Conservation (phyloP, 2,329 filamentous ascomycete species). For the Diaporthe batatas region DNA sequence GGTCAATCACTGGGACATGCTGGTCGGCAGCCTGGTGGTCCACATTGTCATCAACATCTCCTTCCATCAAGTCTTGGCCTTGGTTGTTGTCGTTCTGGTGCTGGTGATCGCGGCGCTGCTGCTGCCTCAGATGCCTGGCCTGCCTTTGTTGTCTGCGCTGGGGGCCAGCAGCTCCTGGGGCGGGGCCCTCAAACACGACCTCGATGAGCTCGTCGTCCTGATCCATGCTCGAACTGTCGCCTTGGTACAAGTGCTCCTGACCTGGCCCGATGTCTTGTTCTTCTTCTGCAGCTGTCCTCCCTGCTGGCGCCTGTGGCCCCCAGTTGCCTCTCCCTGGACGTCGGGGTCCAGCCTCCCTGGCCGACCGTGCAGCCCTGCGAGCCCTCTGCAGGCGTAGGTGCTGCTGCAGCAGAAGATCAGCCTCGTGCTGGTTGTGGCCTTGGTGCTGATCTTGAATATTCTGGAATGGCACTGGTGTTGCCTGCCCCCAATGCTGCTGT, state of each 20-base stretch:
- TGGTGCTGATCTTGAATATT: neutral
- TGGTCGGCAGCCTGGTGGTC: neutral
- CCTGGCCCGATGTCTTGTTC: neutral
- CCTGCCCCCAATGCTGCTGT: neutral
- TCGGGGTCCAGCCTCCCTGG: conserved; percentile 22
- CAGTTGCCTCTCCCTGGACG: conserved; percentile 12
- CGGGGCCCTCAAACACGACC: conserved; percentile 33
- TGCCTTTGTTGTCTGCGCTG: conserved; percentile 41
- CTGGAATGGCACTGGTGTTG: neutral
- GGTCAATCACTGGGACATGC: conserved; percentile 58
- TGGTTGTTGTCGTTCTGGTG: neutral
- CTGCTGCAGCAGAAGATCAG: conserved; percentile 4
- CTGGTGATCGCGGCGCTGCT: neutral
- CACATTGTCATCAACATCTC: neutral
- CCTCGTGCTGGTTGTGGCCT: neutral
- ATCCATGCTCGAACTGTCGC: conserved; percentile 35
- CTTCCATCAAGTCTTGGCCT: neutral
- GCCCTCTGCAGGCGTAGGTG: conserved; percentile 25
- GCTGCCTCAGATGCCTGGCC: conserved; percentile 34
- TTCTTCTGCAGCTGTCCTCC: neutral
- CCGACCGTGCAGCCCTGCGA: conserved; percentile 29
- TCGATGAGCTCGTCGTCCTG: conserved; percentile 40
- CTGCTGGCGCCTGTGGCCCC: conserved; percentile 2
- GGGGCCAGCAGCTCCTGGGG: conserved; percentile 26
- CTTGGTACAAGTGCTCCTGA: conserved; percentile 3